Percentiles rank a stretch among this genome's conserved stretches.
Conservation (phyloP, 1,284 basidiomycete species). For the Earliella scabrosa region DNA sequence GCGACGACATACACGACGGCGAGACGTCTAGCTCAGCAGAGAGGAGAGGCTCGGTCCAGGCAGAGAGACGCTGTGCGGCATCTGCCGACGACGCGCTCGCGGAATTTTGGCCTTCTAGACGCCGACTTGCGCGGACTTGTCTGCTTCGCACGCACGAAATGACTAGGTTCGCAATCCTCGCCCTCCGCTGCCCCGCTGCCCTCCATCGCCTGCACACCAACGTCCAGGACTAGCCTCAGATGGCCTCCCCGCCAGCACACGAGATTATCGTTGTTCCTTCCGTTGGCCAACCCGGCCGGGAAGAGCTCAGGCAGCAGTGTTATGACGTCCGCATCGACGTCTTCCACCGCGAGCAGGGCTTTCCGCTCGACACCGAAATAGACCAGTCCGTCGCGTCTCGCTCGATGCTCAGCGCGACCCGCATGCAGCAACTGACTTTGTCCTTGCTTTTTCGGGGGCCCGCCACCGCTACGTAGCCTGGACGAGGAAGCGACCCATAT, state of each 20-base stretch:
- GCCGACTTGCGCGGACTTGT: no score
- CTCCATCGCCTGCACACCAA: neutral
- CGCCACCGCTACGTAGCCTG: slow-evolving; percentile 40
- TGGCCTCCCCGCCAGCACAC: slow-evolving; percentile 43
- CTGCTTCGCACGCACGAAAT: slow-evolving; percentile 4
- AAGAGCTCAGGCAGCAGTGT: slow-evolving; percentile 55
- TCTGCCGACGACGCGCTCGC: slow-evolving; percentile 9
- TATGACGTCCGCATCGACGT: slow-evolving; percentile 67
- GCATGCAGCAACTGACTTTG: neutral
- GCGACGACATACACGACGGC: slow-evolving; percentile 26
- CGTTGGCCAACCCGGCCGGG: slow-evolving; percentile 38
- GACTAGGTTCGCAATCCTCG: slow-evolving; percentile 4
- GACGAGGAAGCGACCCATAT: slow-evolving; percentile 71
- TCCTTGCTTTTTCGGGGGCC: neutral
- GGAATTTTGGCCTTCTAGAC: slow-evolving; percentile 12
- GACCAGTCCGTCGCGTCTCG: slow-evolving; percentile 58
- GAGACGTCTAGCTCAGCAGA: slow-evolving; percentile 12
- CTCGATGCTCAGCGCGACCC: slow-evolving; percentile 6
- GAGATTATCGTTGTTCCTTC: slow-evolving; percentile 57
- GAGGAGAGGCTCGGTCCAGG: slow-evolving; percentile 2
- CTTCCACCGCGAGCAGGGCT: slow-evolving; percentile 72
- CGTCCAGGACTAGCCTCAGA: neutral
- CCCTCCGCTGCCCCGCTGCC: neutral
- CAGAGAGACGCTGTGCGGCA: slow-evolving; percentile 20
- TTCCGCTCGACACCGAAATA: slow-evolving; percentile 71